phyloP scores from a whole-genome alignment of 805 yeast genomes.

The Candida anglica region DNA sequence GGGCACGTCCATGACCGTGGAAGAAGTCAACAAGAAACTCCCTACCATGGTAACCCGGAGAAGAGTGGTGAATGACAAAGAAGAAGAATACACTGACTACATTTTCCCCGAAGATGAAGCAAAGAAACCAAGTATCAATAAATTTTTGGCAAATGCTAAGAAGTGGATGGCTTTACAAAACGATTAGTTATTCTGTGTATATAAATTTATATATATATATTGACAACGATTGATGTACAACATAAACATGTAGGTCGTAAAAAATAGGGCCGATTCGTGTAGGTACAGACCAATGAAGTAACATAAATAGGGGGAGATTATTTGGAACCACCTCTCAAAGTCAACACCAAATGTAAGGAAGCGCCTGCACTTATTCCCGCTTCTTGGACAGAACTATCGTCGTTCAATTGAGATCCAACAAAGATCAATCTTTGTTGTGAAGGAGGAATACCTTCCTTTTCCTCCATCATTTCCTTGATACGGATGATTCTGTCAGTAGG shows the following conservation, averaged over 20 bases:
- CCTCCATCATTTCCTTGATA: constrained; percentile 89
- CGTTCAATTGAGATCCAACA: constrained; percentile 90
- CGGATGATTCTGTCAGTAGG: constrained; percentile 63
- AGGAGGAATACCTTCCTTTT: constrained; percentile 96
- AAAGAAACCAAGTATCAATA: constrained; percentile 21
- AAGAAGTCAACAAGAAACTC: constrained; percentile 38
- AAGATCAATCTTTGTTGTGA: constrained; percentile 88
- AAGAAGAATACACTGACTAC: constrained; percentile 56
- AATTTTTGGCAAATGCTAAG: constrained; percentile 41
- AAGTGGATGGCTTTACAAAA: constrained; percentile 36
- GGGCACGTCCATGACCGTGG: constrained; percentile 44
- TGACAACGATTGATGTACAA: neutral
- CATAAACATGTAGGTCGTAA: neutral
- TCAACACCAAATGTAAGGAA: constrained; percentile 83
- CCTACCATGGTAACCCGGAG: constrained; percentile 53
- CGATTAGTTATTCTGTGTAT: neutral
- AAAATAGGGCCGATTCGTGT: neutral
- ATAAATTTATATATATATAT: neutral
- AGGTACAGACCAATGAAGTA: neutral
- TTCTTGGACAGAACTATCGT: constrained; percentile 65
- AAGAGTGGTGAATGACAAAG: constrained; percentile 40
- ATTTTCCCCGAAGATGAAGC: constrained; percentile 61
- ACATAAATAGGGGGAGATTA: neutral
- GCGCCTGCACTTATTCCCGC: constrained; percentile 84
- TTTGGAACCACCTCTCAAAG: constrained; percentile 92